phyloP scores from a whole-genome alignment of 2,329 filamentous ascomycete genomes.

The Waltergamsia citrina region DNA sequence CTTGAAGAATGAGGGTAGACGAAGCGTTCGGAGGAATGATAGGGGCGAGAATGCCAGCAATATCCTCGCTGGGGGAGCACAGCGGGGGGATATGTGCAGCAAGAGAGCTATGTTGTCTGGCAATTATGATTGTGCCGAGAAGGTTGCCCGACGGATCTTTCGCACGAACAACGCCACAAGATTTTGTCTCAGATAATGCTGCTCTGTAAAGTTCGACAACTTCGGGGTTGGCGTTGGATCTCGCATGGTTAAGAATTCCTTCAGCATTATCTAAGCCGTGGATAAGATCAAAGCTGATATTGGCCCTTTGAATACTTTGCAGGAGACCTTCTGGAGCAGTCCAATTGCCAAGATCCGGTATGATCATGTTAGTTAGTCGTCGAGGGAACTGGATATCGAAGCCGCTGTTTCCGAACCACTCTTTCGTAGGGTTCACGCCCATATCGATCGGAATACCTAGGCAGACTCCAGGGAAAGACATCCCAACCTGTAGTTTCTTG shows the following conservation, averaged over 20 bases:
- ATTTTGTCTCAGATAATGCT: conserved; percentile 60
- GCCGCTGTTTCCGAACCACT: conserved; percentile 85
- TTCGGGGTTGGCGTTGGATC: conserved; percentile 64
- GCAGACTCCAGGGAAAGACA: conserved; percentile 75
- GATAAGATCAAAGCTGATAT: conserved; percentile 74
- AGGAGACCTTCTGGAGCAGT: conserved; percentile 66
- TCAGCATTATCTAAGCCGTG: conserved; percentile 70
- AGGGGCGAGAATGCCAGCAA: conserved; percentile 72
- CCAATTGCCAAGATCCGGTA: conserved; percentile 66
- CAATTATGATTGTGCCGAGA: conserved; percentile 72
- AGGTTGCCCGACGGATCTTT: conserved; percentile 60
- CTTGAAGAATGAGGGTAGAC: conserved; percentile 62
- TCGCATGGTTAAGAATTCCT: conserved; percentile 65
- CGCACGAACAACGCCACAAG: conserved; percentile 75
- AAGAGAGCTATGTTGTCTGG: conserved; percentile 59
- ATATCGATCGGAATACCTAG: conserved; percentile 64
- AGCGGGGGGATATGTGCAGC: conserved; percentile 62
- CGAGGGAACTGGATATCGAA: conserved; percentile 65
- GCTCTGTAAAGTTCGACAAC: conserved; percentile 71
- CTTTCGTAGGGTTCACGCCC: conserved; percentile 35
- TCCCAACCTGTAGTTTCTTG: conserved; percentile 74
- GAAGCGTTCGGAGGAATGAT: conserved; percentile 63
- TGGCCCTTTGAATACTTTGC: conserved; percentile 61
- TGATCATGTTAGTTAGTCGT: conserved; percentile 56
- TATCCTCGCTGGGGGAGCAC: conserved; percentile 43